A percentile compares a stretch with the other conserved stretches of the same genome.
phyloP scores from a whole-genome alignment of 495 filamentous ascomycete species.

The Acidiella bohemica region DNA sequence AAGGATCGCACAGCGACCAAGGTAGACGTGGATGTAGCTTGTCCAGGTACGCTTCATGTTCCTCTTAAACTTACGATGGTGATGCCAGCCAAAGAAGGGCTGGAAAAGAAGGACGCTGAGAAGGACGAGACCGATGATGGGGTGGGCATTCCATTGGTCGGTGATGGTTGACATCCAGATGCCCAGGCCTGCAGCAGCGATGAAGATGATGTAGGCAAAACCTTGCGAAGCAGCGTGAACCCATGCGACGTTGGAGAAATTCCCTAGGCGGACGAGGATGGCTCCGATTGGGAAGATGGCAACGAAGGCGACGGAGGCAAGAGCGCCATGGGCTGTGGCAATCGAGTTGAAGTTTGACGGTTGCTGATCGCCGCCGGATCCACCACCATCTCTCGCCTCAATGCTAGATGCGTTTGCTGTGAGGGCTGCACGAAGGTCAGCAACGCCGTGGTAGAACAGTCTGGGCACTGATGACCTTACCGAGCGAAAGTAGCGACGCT shows the following conservation, averaged over 20 bases:
- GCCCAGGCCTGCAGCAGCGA: constrained; percentile 21
- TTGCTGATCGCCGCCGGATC: no score
- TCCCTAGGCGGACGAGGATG: constrained; percentile 18
- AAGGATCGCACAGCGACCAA: constrained; percentile 21
- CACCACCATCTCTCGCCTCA: no score
- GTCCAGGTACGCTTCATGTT: constrained; percentile 22
- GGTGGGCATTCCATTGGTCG: constrained; percentile 19
- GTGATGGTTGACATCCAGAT: constrained; percentile 10
- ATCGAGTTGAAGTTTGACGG: no score
- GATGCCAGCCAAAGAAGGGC: constrained; percentile 25
- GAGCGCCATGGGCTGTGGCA: constrained; percentile 20
- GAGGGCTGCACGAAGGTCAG: no score
- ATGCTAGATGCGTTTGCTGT: no score
- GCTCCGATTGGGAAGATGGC: constrained; percentile 23
- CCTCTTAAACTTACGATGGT: constrained; percentile 27
- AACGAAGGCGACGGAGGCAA: constrained; percentile 21
- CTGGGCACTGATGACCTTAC: no score
- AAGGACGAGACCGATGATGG: constrained; percentile 28
- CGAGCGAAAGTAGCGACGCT: no score
- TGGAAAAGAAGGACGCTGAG: constrained; percentile 27
- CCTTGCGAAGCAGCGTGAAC: constrained; percentile 19
- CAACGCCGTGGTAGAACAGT: no score
- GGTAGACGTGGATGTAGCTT: constrained; percentile 26
- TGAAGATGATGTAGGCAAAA: constrained; percentile 15
- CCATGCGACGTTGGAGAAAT: constrained; percentile 13